A percentile compares a stretch with the other conserved stretches of the same genome.
Evolutionary conservation across 2,329 filamentous ascomycete species (phyloP).

Genomic region (Monosporascus sp.): DNA sequence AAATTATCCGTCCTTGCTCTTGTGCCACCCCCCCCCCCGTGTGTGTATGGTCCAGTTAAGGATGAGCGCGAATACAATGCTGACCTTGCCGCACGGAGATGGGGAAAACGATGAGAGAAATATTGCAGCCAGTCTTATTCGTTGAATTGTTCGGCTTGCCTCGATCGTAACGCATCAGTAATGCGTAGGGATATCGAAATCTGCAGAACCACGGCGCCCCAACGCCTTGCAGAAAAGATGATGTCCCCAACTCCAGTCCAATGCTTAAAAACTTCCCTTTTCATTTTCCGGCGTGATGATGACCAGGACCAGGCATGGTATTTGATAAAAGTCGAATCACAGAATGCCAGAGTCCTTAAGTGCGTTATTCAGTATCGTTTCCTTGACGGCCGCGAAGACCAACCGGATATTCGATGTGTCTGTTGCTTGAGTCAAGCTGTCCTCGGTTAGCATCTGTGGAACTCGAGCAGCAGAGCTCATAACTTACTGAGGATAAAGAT

Average conservation of each 20-base stretch:
- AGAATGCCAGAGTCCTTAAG: slow-evolving; percentile 97
- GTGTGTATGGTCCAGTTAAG: no score
- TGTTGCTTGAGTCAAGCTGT: slow-evolving; percentile 92
- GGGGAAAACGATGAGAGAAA: background rate
- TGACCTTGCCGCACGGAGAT: no score
- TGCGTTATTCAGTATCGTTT: slow-evolving; percentile 97
- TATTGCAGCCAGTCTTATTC: background rate
- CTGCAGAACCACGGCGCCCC: background rate
- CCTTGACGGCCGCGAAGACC: slow-evolving; percentile 96
- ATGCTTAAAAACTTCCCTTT: slow-evolving; percentile 16
- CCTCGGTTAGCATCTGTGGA: slow-evolving; percentile 13
- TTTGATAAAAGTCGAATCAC: slow-evolving; percentile 36
- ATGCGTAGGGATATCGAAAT: background rate
- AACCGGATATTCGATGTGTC: slow-evolving; percentile 97
- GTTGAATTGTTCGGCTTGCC: background rate
- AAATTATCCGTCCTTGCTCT: no score
- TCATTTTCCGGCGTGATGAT: slow-evolving; percentile 10
- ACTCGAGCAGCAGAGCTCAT: background rate
- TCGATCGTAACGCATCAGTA: background rate
- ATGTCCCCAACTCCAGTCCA: slow-evolving; percentile 1
- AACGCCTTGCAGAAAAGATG: background rate
- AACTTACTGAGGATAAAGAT: slow-evolving; percentile 93
- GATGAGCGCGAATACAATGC: no score
- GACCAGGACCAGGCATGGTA: slow-evolving; percentile 3
- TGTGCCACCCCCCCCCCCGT: no score